These are phyloP conservation scores for Dothideomycetidae sp. DNA, from an alignment of 2,329 filamentous ascomycete genomes.

Conservation along the genomic window DNA sequence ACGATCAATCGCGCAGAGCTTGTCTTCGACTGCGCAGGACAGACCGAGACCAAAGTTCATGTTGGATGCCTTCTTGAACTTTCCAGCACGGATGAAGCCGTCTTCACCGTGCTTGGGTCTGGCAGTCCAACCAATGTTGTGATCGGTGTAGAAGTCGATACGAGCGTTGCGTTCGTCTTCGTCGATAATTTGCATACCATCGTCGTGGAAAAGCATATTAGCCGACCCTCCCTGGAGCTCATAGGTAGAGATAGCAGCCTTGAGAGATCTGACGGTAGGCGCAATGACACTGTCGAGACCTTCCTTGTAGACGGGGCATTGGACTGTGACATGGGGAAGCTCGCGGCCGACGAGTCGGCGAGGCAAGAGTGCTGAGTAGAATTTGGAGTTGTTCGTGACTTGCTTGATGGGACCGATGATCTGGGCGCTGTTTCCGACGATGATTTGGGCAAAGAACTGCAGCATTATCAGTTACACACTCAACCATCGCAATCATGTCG, in stretches of 20 bases:
- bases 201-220: conserved; percentile 62
- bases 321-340: conserved; percentile 59
- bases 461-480: conserved; percentile 1
- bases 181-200: conserved; percentile 53
- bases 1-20: conserved; percentile 30
- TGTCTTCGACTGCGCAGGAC: conserved; percentile 47
- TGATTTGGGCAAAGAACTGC: conserved; percentile 64
- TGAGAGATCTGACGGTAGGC: conserved; percentile 64
- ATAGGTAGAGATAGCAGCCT: conserved; percentile 62
- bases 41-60: conserved; percentile 58
- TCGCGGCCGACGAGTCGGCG: conserved; percentile 41
- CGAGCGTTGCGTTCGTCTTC: conserved; percentile 31
- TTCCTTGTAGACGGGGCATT: conserved; percentile 82
- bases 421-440: conserved; percentile 61
- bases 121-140: conserved; percentile 38
- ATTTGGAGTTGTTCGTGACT: conserved; percentile 62
- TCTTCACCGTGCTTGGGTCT: conserved; percentile 36
- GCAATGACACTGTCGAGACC: conserved; percentile 60
- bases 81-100: conserved; percentile 42
- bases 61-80: conserved; percentile 58
- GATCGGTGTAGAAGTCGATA: conserved; percentile 36
- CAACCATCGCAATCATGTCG: background rate
- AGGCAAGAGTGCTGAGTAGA: conserved; percentile 61
- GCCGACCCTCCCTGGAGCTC: conserved; percentile 65
- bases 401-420: conserved; percentile 63